These are phyloP conservation scores for Pelargonium myrrhifolium DNA, from an alignment of 441 rosid genomes.

Conservation along the genomic window DNA sequence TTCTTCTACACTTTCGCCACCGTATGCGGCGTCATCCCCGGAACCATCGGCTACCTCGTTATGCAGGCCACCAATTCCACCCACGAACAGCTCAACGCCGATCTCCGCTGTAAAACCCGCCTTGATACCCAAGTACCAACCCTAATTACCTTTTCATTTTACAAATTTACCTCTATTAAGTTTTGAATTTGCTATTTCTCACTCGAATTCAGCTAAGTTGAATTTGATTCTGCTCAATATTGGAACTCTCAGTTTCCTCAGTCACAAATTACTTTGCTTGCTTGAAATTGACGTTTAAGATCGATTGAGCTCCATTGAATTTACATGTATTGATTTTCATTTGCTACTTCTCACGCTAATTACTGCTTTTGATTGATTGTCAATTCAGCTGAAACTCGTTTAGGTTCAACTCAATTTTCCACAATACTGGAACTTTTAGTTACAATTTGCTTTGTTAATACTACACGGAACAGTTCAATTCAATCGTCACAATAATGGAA, in stretches of 20 bases:
- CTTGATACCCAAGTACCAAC: slow-evolving; percentile 68
- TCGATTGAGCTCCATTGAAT: no score
- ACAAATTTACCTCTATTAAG: not conserved
- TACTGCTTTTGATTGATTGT: no score
- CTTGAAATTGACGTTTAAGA: not conserved
- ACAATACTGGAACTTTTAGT: no score
- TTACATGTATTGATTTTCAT: no score
- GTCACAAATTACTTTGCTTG: not conserved
- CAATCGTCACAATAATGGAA: no score
- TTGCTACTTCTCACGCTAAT: no score
- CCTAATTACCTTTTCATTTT: not conserved
- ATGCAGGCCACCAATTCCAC: slow-evolving; percentile 72
- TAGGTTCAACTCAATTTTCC: no score
- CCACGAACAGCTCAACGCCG: slow-evolving; percentile 70
- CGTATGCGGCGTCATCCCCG: slow-evolving; percentile 80
- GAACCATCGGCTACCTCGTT: slow-evolving; percentile 71
- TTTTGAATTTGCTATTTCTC: not conserved
- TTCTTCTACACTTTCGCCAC: slow-evolving; percentile 85
- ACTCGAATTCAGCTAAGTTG: not conserved
- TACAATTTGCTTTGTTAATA: no score
- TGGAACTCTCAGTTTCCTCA: not conserved
- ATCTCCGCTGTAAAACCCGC: slow-evolving; percentile 66
- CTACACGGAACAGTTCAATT: no score
- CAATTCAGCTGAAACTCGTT: no score
- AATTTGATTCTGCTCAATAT: not conserved